Conservation (phyloP, 371 early-diverging fungal genomes). For the Mortierella sp. region DNA sequence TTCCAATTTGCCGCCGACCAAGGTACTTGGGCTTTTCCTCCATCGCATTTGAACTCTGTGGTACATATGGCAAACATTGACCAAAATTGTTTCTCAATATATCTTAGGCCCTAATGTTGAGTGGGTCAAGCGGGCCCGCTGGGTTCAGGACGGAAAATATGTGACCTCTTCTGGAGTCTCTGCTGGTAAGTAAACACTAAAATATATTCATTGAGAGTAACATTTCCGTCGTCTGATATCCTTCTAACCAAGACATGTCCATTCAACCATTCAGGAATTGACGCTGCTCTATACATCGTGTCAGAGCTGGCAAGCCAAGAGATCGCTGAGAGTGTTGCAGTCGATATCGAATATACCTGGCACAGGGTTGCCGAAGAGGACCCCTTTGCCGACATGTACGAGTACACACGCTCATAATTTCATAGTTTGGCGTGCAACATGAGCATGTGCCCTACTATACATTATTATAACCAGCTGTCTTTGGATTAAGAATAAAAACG, state of each 20-base stretch:
- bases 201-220: background rate
- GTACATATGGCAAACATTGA: background rate
- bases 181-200: constrained; percentile 46
- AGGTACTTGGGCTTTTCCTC: constrained; percentile 18
- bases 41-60: too few species aligned
- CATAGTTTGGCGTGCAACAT: background rate
- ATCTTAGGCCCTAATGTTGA: constrained; percentile 51
- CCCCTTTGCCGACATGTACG: constrained; percentile 48
- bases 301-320: constrained; percentile 16
- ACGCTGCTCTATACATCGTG: constrained; percentile 24
- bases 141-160: constrained; percentile 63
- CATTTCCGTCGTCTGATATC: background rate
- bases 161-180: constrained; percentile 63
- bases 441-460: background rate
- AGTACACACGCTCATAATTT: constrained; percentile 29
- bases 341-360: constrained; percentile 33
- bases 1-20: constrained; percentile 35
- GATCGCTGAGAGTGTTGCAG: constrained; percentile 10
- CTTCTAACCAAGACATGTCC: background rate
- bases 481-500: constrained; percentile 1
- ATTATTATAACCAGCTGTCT: background rate
- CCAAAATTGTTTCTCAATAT: background rate
- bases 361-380: constrained; percentile 24
- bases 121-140: constrained; percentile 65
- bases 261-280: constrained; percentile 10